A percentile compares a stretch with the other conserved stretches of the same genome.
phyloP scores from a whole-genome alignment of 192 early-diverging fungal genomes.

The Coemansia furcata region DNA sequence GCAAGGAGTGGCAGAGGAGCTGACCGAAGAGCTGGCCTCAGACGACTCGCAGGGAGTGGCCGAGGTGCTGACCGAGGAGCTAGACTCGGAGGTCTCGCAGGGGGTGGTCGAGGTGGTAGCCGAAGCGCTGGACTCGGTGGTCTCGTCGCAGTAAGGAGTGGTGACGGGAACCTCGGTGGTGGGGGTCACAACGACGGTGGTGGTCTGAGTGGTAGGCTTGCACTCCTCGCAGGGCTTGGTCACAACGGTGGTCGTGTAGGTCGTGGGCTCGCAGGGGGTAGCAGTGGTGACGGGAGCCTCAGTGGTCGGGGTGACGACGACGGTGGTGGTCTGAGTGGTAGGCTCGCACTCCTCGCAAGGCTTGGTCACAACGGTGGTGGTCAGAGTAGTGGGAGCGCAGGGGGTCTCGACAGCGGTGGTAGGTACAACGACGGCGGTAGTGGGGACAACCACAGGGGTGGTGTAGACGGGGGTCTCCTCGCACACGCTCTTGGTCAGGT shows the following conservation, averaged over 20 bases:
- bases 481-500: conserved; percentile 19
- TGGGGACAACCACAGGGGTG: not conserved
- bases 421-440: not conserved
- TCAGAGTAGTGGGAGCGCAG: not conserved
- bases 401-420: not conserved
- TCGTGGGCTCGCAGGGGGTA: conserved; percentile 3
- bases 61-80: not conserved
- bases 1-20: not conserved
- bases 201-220: conserved; percentile 18
- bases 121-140: conserved; percentile 14
- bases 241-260: conserved; percentile 14
- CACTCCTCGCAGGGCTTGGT: conserved; percentile 25
- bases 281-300: too few species aligned
- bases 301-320: not conserved
- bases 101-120: conserved; percentile 9
- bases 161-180: conserved; percentile 6
- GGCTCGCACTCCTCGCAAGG: conserved; percentile 6
- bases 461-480: conserved; percentile 14
- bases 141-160: conserved; percentile 13
- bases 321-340: conserved; percentile 22
- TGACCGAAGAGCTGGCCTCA: conserved; percentile 2
- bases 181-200: conserved; percentile 13
- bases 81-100: conserved; percentile 5
- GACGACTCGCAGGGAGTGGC: not conserved
- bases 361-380: conserved; percentile 10